Evolutionary conservation across 768 basidiomycete species (phyloP), one percentile per base, ranked within the genome.

Genomic region (Filobasidium floriforme): DNA sequence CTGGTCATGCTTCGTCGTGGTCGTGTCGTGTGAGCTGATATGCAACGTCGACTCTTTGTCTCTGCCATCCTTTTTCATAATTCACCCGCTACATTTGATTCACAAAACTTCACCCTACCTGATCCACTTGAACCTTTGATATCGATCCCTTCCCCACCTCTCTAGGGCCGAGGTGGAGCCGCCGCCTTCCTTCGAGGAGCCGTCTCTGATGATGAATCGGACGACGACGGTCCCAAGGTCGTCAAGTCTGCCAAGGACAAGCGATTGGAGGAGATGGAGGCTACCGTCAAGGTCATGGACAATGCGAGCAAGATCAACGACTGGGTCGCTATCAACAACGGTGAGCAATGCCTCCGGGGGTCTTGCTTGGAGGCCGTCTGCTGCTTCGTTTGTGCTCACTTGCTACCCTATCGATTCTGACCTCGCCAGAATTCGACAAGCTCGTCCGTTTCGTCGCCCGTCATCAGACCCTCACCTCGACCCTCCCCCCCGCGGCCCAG

Each of bases 221-320:
- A 80, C 41, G 86, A 85, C 43, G 85, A 83, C n/a, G n/a, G n/a
- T 72, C 84, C 84, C 19, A 85, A 87, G 41, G 84, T 89, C 57
- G 88, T 89, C 70, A 85, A 90, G 78, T 91, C 89, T 75, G 93
- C 94, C 46, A 88, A 88, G 73, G 90, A 93, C 79, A 93, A 90
- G 79, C 84, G 93, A 65, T 79, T 92, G 75, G 91, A 88, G 59
- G 96, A 98, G 83, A 93, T 98, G 86, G 93, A 97, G 79, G 86
- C 86, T 1, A 88, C 88, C 2, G 90, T 90, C 63, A 92, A 88
- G 80, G 82, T 82, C 57, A 96, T 98, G 82, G 90, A 94, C 57
- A 98, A 99, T 76, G 92, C 88, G 22, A 82, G 89, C 69, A 94
- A 90, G 83, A 93, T 94, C 72, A 94, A 93, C 73, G 92, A 99